Evolutionary conservation across 306 rosid species (phyloP).

Genomic region (Cicer pinnatifidum): DNA sequence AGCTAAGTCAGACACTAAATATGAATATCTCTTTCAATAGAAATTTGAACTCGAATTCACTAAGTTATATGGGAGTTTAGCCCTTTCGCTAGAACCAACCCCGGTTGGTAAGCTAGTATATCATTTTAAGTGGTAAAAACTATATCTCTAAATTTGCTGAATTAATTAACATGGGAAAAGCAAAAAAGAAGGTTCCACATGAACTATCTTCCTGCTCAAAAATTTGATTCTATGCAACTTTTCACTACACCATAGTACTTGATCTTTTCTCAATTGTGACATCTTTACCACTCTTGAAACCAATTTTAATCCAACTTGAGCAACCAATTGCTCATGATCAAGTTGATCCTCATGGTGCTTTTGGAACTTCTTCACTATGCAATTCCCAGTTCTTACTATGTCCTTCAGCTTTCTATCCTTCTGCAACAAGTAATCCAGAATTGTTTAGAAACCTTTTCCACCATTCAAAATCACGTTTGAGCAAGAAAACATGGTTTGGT

Average conservation of each 20-base stretch:
- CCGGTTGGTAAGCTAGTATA: conserved; percentile 23
- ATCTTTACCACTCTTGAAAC: conserved; percentile 73
- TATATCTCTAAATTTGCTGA: conserved; percentile 18
- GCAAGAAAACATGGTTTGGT: background rate
- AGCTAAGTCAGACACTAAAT: too few relatives aligned
- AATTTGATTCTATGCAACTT: conserved; percentile 61
- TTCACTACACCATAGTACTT: conserved; percentile 70
- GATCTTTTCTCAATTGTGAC: conserved; percentile 69
- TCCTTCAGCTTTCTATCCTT: conserved; percentile 74
- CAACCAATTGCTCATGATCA: conserved; percentile 57
- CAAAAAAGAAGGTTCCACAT: conserved; percentile 70
- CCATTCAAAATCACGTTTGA: background rate
- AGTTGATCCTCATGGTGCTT: conserved; percentile 59
- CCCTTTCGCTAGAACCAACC: too few relatives aligned
- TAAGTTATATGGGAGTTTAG: too few relatives aligned
- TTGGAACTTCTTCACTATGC: conserved; percentile 78
- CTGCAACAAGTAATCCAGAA: conserved; percentile 50
- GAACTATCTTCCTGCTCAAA: conserved; percentile 59
- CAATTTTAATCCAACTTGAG: conserved; percentile 78
- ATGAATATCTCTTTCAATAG: too few relatives aligned
- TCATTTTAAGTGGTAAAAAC: conserved; percentile 29
- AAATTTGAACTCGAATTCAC: too few relatives aligned
- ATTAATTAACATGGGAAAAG: conserved; percentile 74
- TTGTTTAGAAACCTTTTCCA: background rate
- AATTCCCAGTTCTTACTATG: conserved; percentile 66